Percentiles rank a stretch among this genome's conserved stretches.
These are phyloP conservation scores for Cryptococcus sp. DNA, from an alignment of 1,284 basidiomycete genomes.

Conservation along the genomic window DNA sequence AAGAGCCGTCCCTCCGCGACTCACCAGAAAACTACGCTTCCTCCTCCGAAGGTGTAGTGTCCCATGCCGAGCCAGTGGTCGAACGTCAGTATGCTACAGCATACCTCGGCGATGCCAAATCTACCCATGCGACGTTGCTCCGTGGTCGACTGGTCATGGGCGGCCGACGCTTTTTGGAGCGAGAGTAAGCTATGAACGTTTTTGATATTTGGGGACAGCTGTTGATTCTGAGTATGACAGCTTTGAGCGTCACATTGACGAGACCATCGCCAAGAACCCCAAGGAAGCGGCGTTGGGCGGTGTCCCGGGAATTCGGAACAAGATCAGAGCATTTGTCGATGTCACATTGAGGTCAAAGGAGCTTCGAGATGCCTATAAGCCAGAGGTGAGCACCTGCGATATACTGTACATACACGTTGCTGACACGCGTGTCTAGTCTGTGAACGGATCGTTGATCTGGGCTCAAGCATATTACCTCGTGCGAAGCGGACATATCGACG, in stretches of 20 bases:
- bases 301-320: slow-evolving; percentile 85
- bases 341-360: slow-evolving; percentile 63
- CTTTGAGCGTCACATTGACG: slow-evolving; percentile 82
- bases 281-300: slow-evolving; percentile 88
- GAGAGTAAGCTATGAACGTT: slow-evolving; percentile 57
- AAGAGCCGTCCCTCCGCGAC: slow-evolving; percentile 55
- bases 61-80: slow-evolving; percentile 27
- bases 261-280: slow-evolving; percentile 78
- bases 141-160: slow-evolving; percentile 42
- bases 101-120: slow-evolving; percentile 47
- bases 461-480: slow-evolving; percentile 89
- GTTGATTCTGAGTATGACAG: slow-evolving; percentile 37
- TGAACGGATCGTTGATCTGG: slow-evolving; percentile 86
- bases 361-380: slow-evolving; percentile 78
- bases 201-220: not conserved
- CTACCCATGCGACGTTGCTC: slow-evolving; percentile 30
- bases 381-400: slow-evolving; percentile 66
- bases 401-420: not conserved
- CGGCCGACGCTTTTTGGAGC: slow-evolving; percentile 60
- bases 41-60: slow-evolving; percentile 4
- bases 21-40: slow-evolving; percentile 12
- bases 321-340: slow-evolving; percentile 80
- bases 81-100: slow-evolving; percentile 58
- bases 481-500: slow-evolving; percentile 76
- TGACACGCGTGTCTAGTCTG: slow-evolving; percentile 58